Percentiles rank a stretch among this genome's conserved stretches.
These are phyloP conservation scores for Penicillium sclerotiorum DNA, from an alignment of 2,329 filamentous ascomycete species.

Conservation along the genomic window DNA sequence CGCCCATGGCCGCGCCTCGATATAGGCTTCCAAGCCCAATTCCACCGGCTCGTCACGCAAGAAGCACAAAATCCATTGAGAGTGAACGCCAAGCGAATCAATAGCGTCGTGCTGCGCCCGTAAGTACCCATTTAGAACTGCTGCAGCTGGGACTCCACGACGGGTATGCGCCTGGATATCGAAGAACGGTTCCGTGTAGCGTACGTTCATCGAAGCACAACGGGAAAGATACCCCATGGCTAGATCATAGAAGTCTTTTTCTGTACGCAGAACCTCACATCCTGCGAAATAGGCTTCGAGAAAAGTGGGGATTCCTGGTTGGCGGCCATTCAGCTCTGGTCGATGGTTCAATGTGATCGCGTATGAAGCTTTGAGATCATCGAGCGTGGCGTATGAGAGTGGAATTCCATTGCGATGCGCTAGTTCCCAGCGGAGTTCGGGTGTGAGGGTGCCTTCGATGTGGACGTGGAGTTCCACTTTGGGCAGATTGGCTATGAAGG, in stretches of 20 bases:
- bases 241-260: conserved; percentile 45
- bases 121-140: conserved; percentile 41
- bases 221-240: conserved; percentile 43
- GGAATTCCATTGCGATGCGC: conserved; percentile 42
- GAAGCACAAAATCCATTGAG: conserved; percentile 49
- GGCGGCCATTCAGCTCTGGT: conserved; percentile 39
- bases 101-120: conserved; percentile 36
- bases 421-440: conserved; percentile 46
- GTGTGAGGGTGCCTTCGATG: conserved; percentile 51
- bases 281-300: conserved; percentile 36
- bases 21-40: conserved; percentile 45
- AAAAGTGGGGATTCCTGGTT: conserved; percentile 33
- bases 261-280: conserved; percentile 30
- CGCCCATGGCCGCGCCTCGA: conserved; percentile 41
- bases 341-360: conserved; percentile 42
- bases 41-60: conserved; percentile 44
- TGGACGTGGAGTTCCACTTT: conserved; percentile 54
- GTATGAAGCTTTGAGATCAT: conserved; percentile 38
- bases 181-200: conserved; percentile 48
- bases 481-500: conserved; percentile 43
- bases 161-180: conserved; percentile 48
- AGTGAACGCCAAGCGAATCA: conserved; percentile 30
- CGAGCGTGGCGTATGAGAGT: conserved; percentile 33
- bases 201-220: conserved; percentile 40
- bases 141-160: conserved; percentile 34